A percentile compares a stretch with the other conserved stretches of the same genome.
These are phyloP conservation scores for Trametes sp. DNA, from an alignment of 1,284 basidiomycete genomes.

Conservation along the genomic window DNA sequence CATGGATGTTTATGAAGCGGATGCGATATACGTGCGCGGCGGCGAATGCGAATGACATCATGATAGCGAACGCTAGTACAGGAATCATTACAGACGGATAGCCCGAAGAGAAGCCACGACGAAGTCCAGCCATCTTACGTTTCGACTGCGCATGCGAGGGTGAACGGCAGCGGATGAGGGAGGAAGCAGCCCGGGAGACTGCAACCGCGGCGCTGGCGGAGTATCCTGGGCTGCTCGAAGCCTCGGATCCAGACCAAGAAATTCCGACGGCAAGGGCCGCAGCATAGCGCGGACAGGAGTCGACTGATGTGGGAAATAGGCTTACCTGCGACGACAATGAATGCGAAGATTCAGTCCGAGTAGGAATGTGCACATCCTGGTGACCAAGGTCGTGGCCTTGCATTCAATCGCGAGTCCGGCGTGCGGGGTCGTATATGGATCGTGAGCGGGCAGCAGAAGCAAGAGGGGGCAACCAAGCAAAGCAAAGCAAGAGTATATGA, in stretches of 20 bases:
- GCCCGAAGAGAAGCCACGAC: no score
- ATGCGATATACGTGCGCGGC: no score
- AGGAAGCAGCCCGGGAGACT: not conserved
- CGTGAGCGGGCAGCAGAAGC: not conserved
- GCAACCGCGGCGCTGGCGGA: not conserved
- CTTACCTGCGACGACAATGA: conserved; percentile 27
- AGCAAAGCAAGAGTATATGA: conserved; percentile 1
- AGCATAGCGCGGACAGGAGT: no score
- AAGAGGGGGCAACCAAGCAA: no score
- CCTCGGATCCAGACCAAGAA: not conserved
- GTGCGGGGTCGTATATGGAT: not conserved
- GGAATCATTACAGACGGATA: no score
- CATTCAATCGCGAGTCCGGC: not conserved
- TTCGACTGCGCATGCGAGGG: no score
- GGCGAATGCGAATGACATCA: no score
- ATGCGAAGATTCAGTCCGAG: conserved; percentile 15
- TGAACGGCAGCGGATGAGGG: not conserved
- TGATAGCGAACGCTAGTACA: no score
- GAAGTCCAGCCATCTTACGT: no score
- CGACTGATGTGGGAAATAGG: not conserved
- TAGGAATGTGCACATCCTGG: conserved; percentile 14
- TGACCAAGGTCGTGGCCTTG: not conserved
- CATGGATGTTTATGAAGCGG: no score
- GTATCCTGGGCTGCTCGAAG: not conserved
- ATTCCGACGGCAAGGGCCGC: not conserved